These are phyloP conservation scores for Phytophthora colocasiae DNA, from an alignment of 352 stramenopile species.

Conservation along the genomic window DNA sequence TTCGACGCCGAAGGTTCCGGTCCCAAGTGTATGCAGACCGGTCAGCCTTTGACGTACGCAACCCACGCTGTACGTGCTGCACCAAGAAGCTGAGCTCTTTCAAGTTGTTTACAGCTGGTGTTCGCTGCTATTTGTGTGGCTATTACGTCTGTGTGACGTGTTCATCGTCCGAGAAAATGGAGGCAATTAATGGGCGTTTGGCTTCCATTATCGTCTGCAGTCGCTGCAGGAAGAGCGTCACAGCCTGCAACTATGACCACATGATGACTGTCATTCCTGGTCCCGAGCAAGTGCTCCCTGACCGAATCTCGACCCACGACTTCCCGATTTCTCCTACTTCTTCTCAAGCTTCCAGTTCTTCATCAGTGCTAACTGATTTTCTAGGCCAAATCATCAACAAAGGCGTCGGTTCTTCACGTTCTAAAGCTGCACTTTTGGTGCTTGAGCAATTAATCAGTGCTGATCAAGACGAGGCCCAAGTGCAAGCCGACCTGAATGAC, in stretches of 20 bases:
- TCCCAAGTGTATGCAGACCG: constrained; percentile 41
- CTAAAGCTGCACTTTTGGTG: constrained; percentile 27
- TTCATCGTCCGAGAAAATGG: constrained; percentile 31
- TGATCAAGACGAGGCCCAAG: constrained; percentile 21
- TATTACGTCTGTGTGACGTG: constrained; percentile 40
- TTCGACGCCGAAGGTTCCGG: constrained; percentile 39
- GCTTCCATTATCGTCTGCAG: constrained; percentile 34
- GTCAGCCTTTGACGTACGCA: constrained; percentile 32
- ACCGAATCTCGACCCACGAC: background rate
- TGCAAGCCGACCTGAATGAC: constrained; percentile 16
- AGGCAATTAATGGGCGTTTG: constrained; percentile 39
- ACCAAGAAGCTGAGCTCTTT: constrained; percentile 25
- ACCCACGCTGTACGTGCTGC: constrained; percentile 43
- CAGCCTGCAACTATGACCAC: constrained; percentile 33
- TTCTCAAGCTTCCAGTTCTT: background rate
- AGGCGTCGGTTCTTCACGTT: constrained; percentile 5
- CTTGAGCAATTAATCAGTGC: constrained; percentile 30
- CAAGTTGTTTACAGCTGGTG: constrained; percentile 13
- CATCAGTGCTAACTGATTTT: constrained; percentile 24
- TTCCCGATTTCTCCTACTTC: background rate
- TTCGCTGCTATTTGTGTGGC: constrained; percentile 40
- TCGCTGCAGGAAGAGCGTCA: constrained; percentile 32
- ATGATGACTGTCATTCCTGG: constrained; percentile 25
- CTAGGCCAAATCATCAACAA: constrained; percentile 24
- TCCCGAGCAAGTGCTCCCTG: constrained; percentile 16